Evolutionary conservation across 2,329 filamentous ascomycete genomes (phyloP).

Genomic region (Magnaporthiopsis incrustans): DNA sequence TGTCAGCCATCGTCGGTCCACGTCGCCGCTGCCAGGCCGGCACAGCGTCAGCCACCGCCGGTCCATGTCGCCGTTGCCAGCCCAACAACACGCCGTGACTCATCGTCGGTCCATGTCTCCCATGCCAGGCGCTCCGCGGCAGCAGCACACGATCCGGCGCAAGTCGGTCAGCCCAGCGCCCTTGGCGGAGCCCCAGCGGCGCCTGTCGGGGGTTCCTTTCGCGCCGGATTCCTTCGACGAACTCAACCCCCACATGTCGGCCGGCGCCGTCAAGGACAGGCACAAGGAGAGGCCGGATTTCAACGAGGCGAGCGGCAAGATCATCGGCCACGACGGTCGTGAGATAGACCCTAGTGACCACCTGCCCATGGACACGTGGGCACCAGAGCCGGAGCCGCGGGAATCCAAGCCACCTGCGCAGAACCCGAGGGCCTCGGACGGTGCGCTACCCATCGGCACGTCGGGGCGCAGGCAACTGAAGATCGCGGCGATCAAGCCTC

Average conservation of each 20-base stretch:
- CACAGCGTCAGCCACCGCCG: not conserved
- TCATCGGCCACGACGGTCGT: constrained; percentile 66
- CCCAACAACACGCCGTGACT: constrained; percentile 14
- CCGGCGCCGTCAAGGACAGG: constrained; percentile 24
- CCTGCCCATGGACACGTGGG: constrained; percentile 68
- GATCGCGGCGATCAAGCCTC: constrained; percentile 37
- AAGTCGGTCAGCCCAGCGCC: constrained; percentile 71
- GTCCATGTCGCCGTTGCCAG: not conserved
- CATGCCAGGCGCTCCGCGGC: constrained; percentile 25
- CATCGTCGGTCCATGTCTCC: constrained; percentile 36
- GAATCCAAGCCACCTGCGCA: constrained; percentile 27
- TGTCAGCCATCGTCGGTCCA: not conserved
- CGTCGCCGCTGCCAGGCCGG: not conserved
- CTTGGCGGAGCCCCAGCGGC: constrained; percentile 28
- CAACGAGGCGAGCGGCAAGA: constrained; percentile 55
- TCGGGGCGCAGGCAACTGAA: constrained; percentile 43
- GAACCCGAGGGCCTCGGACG: not conserved
- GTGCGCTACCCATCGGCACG: not conserved
- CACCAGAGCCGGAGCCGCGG: constrained; percentile 65
- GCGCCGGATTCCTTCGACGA: constrained; percentile 69
- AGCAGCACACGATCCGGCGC: constrained; percentile 49
- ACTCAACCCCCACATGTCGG: constrained; percentile 52
- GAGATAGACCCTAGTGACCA: constrained; percentile 77
- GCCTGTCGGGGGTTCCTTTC: constrained; percentile 58
- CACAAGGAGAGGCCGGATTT: constrained; percentile 28